phyloP scores from a whole-genome alignment of 768 basidiomycete species.

The Infundibulicybe gibba region DNA sequence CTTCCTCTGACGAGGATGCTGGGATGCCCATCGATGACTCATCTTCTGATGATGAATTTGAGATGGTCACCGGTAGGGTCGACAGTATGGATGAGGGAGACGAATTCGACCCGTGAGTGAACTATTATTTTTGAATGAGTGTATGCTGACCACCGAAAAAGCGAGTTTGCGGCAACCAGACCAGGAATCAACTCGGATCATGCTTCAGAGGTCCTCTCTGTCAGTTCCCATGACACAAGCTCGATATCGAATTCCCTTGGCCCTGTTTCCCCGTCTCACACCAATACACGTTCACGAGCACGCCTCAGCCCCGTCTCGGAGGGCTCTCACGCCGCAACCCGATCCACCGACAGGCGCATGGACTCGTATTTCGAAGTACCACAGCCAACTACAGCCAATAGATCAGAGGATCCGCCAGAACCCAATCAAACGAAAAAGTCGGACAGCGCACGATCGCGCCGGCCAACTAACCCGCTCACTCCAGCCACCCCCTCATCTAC shows the following conservation, averaged over 20 bases:
- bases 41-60: slow-evolving; percentile 46
- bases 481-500: slow-evolving; percentile 14
- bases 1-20: slow-evolving; percentile 56
- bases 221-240: slow-evolving; percentile 47
- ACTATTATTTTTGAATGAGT: neutral
- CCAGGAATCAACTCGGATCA: slow-evolving; percentile 53
- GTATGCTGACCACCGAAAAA: slow-evolving; percentile 18
- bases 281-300: slow-evolving; percentile 34
- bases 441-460: slow-evolving; percentile 7
- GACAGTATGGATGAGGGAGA: slow-evolving; percentile 62
- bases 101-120: slow-evolving; percentile 76
- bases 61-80: slow-evolving; percentile 36
- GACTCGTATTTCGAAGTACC: slow-evolving; percentile 56
- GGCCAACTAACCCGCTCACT: slow-evolving; percentile 2
- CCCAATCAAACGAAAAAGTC: slow-evolving; percentile 17
- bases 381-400: slow-evolving; percentile 25
- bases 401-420: neutral
- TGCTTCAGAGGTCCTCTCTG: slow-evolving; percentile 59
- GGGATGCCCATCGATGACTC: slow-evolving; percentile 44
- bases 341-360: slow-evolving; percentile 22
- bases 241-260: slow-evolving; percentile 57
- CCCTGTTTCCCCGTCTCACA: slow-evolving; percentile 43
- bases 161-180: slow-evolving; percentile 67
- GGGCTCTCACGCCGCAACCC: slow-evolving; percentile 25
- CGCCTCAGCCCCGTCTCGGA: slow-evolving; percentile 68